phyloP scores from a whole-genome alignment of 345 rosid species.

The Bruguiera gymnorhiza region DNA sequence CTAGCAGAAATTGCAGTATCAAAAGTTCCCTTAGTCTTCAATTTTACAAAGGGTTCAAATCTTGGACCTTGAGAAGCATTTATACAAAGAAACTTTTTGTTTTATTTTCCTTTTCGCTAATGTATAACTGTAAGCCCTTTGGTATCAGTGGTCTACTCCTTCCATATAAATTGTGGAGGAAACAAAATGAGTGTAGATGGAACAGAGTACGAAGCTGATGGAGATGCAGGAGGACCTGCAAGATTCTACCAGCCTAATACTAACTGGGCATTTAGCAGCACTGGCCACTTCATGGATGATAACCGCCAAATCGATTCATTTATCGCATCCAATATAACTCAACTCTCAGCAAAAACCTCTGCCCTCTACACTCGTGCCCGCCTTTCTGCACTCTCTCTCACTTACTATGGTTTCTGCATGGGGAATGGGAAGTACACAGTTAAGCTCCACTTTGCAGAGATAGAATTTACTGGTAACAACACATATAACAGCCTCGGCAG shows the following conservation, averaged over 20 bases:
- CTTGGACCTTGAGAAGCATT: too few relatives aligned
- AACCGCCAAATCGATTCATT: neutral
- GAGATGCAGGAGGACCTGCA: slow-evolving; percentile 1
- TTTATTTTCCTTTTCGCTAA: neutral
- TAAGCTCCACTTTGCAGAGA: too few relatives aligned
- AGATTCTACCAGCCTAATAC: neutral
- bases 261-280: slow-evolving; percentile 19
- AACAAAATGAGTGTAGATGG: neutral
- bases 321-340: neutral
- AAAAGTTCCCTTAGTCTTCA: too few relatives aligned
- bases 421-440: slow-evolving; percentile 20
- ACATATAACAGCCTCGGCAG: too few relatives aligned
- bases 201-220: slow-evolving; percentile 8
- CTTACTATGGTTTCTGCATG: slow-evolving; percentile 18
- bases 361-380: slow-evolving; percentile 5
- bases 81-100: too few relatives aligned
- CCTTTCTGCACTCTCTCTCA: slow-evolving; percentile 12
- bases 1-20: too few relatives aligned
- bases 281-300: slow-evolving; percentile 15
- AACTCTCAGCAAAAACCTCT: neutral
- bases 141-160: slow-evolving; percentile 6
- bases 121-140: neutral
- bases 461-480: too few relatives aligned
- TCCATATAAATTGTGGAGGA: slow-evolving; percentile 17
- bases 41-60: too few relatives aligned